Base-by-base conservation (phyloP, 371 early-diverging fungal species). In the Apophysomyces elegans region DNA sequence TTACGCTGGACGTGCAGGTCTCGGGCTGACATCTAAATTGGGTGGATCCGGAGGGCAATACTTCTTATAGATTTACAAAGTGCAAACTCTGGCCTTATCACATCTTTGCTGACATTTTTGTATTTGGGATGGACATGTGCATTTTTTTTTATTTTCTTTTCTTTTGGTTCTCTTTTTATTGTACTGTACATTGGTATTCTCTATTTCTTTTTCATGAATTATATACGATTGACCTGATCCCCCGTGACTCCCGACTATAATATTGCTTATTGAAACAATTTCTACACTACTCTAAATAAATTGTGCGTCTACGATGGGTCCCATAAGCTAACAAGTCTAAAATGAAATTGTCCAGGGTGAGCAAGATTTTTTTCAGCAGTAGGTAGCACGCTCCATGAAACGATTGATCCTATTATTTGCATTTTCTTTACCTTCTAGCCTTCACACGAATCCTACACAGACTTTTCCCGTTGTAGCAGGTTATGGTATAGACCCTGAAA, bases 21-120 rank as follows among this genome's bases (percentile, higher is more conserved):
- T 68, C 44, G 70, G 59, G 39, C 57, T 70, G 63, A 67, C 58
- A 18, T 63, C 70, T 58, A 67, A 61, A 61, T 66, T 68, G 65
- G 75, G 75, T 46, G 79, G 76, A 59, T 71, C 75, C 37, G 79
- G 82, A 59, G 80, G 80, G 45, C 79, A 82, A 68, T 79, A 82
- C 71, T 81, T 81, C 71, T 70, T 81, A 69, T 81, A 72, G 65
- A 50, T 26, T 26, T 50, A 18, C 16, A 26, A 50, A 16, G 21
- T 26, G 21, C 54, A 18, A 18, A 21, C 21, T 50, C 21, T 50
- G 8, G 54, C 11, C 21, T 21, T 50, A 21, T 50, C 21, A 50
- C 54, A 50, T 50, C n/a, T 21, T 50, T 50, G 21, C 7, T 50
- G n/a, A 50, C 9, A 16, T 50, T 21, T 50, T 50, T 50, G 54